phyloP scores from a whole-genome alignment of 2,329 filamentous ascomycete genomes.

The Colletotrichum incanum region DNA sequence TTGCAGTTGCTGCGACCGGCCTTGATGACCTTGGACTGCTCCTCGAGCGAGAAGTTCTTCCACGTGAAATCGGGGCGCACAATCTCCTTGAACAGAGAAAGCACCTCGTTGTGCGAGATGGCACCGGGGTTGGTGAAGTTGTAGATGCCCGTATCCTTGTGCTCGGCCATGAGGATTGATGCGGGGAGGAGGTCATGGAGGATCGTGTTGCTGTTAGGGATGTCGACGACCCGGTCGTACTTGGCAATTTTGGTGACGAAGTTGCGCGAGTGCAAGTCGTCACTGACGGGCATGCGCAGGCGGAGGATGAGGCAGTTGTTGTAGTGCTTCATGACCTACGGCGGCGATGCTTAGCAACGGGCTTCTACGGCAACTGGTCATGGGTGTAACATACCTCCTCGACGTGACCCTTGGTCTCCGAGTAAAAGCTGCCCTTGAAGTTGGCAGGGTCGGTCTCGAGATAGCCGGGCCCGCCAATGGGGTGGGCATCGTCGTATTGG shows the following conservation, averaged over 20 bases:
- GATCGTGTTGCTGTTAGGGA: slow-evolving; percentile 79
- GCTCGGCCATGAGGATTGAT: slow-evolving; percentile 72
- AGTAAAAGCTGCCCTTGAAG: slow-evolving; percentile 79
- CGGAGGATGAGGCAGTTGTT: slow-evolving; percentile 75
- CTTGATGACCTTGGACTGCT: slow-evolving; percentile 78
- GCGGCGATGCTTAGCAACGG: slow-evolving; percentile 11
- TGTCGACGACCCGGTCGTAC: slow-evolving; percentile 77
- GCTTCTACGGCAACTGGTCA: neutral
- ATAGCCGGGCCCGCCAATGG: slow-evolving; percentile 73
- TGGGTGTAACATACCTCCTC: slow-evolving; percentile 66
- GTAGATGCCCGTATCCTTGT: slow-evolving; percentile 75
- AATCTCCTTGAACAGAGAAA: slow-evolving; percentile 74
- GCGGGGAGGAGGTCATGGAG: slow-evolving; percentile 76
- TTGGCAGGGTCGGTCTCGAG: slow-evolving; percentile 75
- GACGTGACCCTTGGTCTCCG: slow-evolving; percentile 75
- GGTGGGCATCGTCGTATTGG: slow-evolving; percentile 73
- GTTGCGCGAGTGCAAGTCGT: slow-evolving; percentile 76
- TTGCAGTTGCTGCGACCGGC: slow-evolving; percentile 78
- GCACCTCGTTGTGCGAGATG: slow-evolving; percentile 80
- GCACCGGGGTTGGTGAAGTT: slow-evolving; percentile 81
- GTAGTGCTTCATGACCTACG: slow-evolving; percentile 74
- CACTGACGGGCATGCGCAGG: slow-evolving; percentile 79
- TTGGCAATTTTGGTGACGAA: slow-evolving; percentile 79
- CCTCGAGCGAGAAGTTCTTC: slow-evolving; percentile 77
- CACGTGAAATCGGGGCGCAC: slow-evolving; percentile 73